phyloP scores from a whole-genome alignment of 1,284 basidiomycete genomes.

The Athelia sp. region DNA sequence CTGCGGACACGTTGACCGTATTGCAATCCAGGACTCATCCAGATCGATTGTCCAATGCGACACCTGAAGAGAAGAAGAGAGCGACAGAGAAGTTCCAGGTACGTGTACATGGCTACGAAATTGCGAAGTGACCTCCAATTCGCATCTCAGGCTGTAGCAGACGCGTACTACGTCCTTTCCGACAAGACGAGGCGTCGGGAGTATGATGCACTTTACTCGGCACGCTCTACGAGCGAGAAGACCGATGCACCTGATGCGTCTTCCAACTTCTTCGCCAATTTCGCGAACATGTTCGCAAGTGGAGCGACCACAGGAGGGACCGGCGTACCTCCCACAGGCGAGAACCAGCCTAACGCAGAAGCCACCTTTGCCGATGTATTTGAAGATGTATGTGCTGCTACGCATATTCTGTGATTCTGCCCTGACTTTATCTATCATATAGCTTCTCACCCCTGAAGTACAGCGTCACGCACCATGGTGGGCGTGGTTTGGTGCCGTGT shows the following conservation, averaged over 20 bases:
- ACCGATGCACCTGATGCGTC: constrained; percentile 64
- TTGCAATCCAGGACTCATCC: constrained; percentile 71
- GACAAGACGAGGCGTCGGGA: constrained; percentile 75
- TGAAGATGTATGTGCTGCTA: constrained; percentile 63
- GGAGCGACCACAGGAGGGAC: constrained; percentile 26
- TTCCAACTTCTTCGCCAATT: constrained; percentile 73
- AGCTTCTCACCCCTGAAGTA: constrained; percentile 78
- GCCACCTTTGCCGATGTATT: constrained; percentile 86
- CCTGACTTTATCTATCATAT: constrained; percentile 5
- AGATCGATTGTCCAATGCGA: constrained; percentile 78
- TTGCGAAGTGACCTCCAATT: background rate
- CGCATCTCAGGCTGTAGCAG: constrained; percentile 70
- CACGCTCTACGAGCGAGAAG: constrained; percentile 42
- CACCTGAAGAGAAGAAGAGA: constrained; percentile 60
- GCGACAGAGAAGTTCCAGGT: constrained; percentile 85
- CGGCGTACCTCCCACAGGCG: constrained; percentile 24
- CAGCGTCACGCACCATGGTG: constrained; percentile 67
- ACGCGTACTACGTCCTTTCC: constrained; percentile 95
- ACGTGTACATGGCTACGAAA: constrained; percentile 2
- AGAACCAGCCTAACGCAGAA: constrained; percentile 69
- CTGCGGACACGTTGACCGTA: constrained; percentile 3
- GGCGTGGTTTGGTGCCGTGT: constrained; percentile 73
- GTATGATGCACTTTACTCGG: constrained; percentile 71
- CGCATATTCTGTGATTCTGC: background rate
- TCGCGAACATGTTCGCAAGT: constrained; percentile 60